Conservation (phyloP, 345 rosid genomes). For the Nasturtium officinale region DNA sequence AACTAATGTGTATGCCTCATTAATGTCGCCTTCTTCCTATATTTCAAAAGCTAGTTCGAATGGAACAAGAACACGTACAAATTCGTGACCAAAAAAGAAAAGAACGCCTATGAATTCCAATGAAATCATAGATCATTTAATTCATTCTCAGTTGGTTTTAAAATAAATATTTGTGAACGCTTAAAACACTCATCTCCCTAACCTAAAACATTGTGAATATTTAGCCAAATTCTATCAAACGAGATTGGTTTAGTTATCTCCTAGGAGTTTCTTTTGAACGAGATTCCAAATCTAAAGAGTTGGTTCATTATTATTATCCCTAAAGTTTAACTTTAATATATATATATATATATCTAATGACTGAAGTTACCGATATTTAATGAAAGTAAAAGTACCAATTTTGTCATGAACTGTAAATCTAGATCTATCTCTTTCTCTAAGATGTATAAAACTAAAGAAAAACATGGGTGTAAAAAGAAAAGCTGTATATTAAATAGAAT, state of each 20-base stretch:
- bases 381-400: constrained; percentile 31
- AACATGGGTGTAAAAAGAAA: constrained; percentile 24
- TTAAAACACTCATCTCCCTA: background rate
- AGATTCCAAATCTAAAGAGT: constrained; percentile 20
- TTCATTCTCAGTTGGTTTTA: background rate
- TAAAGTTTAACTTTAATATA: background rate
- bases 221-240: background rate
- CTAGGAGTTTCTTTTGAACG: constrained; percentile 23
- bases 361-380: constrained; percentile 25
- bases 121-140: constrained; percentile 1
- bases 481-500: constrained; percentile 37
- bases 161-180: background rate
- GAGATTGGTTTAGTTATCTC: background rate
- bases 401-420: constrained; percentile 39
- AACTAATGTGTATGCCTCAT: constrained; percentile 35
- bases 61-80: constrained; percentile 24
- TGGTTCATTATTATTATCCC: constrained; percentile 4
- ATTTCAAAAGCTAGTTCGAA: constrained; percentile 34
- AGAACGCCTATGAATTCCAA: constrained; percentile 5
- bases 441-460: constrained; percentile 21
- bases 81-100: background rate
- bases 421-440: constrained; percentile 35
- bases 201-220: background rate
- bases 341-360: background rate
- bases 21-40: constrained; percentile 36